Evolutionary conservation across 192 early-diverging fungal genomes (phyloP), one percentile per base, ranked within the genome.

Genomic region (Phlyctochytrium bullatum): DNA sequence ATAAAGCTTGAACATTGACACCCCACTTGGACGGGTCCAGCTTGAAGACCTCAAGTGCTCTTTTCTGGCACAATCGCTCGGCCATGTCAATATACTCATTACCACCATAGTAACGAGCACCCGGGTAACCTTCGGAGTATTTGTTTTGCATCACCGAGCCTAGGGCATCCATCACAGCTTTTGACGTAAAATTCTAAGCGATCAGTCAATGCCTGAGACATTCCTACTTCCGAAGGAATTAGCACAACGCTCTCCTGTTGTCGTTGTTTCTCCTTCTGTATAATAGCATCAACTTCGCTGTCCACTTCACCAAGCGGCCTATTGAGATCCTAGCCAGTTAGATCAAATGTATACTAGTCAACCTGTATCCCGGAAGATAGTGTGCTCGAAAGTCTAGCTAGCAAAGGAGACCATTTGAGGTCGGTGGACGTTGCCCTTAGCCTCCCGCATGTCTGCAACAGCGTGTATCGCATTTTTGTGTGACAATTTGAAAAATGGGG

Each of bases 81-180:
- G 95, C 90, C 84, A 87, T 80, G 81, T 99, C 97, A 68, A 99
- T 99, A 70, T 85, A 94, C 79, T 98, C 92, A 80, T 99, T 99
- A 68, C 97, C 97, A 65, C 97, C 97, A 79, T 99, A 99, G 86
- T 99, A 99, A 72, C 90, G 89, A 25, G 95, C 94, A 31, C 91
- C 90, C 6, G 93, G 92, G 84, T 98, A 97, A 34, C 95, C 96
- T 80, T 97, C 96, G 27, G 94, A 96, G 83, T 98, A 98, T 83
- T 99, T 99, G 89, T 99, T 99, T 79, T 98, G 95, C 90, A 99
- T 94, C 34, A 96, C 88, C 10, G 95, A 97, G 27, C 97, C 97
- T 54, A 99, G 86, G 12, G 93, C 93, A 40, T 94, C 88, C 92
- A 97, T 94, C 51, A 98, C 97, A 0, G 95, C 88, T 47, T 88